These are phyloP conservation scores for Grosmannia serpens DNA, from an alignment of 2,329 filamentous ascomycete species.

Conservation along the genomic window DNA sequence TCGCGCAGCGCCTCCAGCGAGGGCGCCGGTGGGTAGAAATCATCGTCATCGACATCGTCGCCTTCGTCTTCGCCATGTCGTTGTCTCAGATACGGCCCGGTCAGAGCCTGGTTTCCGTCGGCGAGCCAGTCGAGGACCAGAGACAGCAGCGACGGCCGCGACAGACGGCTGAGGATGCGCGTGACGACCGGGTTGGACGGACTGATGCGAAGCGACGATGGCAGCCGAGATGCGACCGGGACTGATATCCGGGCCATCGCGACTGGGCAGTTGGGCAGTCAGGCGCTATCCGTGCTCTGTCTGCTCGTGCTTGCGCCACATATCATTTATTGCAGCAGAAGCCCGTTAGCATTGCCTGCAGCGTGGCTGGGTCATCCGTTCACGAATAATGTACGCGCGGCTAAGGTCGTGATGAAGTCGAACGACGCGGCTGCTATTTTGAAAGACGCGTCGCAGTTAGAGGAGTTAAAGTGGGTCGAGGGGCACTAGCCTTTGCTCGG, in stretches of 20 bases:
- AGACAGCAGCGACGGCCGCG: constrained; percentile 58
- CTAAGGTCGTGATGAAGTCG: too few relatives aligned
- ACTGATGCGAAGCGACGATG: constrained; percentile 58
- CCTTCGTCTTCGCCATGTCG: constrained; percentile 13
- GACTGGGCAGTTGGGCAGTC: too few relatives aligned
- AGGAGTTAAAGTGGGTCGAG: not conserved
- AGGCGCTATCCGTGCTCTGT: too few relatives aligned
- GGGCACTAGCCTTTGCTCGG: not conserved
- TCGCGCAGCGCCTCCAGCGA: constrained; percentile 56
- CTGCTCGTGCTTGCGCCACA: too few relatives aligned
- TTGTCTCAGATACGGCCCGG: constrained; percentile 44
- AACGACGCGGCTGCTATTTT: not conserved
- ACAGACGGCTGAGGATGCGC: constrained; percentile 58
- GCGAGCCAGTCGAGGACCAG: constrained; percentile 71
- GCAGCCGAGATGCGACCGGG: constrained; percentile 59
- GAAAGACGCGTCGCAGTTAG: not conserved
- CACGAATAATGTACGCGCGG: too few relatives aligned
- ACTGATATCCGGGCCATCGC: constrained; percentile 48
- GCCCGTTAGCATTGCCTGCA: too few relatives aligned
- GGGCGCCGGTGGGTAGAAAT: constrained; percentile 56
- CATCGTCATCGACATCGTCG: constrained; percentile 42
- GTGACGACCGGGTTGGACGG: constrained; percentile 51
- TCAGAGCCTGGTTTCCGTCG: constrained; percentile 47
- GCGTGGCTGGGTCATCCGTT: too few relatives aligned
- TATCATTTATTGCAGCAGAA: too few relatives aligned